Evolutionary conservation across 2,329 filamentous ascomycete genomes (phyloP).

Genomic region (Colletotrichum sp.): DNA sequence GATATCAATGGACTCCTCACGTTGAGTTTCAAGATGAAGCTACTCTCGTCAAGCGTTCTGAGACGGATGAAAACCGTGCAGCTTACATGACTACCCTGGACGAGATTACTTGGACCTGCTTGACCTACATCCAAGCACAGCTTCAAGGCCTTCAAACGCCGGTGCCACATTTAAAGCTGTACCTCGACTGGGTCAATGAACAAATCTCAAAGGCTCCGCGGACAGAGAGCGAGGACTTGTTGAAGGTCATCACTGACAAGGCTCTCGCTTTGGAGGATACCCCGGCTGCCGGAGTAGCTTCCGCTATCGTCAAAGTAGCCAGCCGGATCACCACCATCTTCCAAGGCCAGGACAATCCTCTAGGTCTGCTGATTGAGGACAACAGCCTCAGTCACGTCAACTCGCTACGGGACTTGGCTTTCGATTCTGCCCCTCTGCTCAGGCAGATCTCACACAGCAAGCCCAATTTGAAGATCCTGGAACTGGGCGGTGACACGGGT

Average conservation of each 20-base stretch:
- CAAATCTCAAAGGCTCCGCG: background rate
- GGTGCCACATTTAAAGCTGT: slow-evolving; percentile 30
- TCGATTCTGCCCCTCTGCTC: background rate
- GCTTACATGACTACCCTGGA: slow-evolving; percentile 26
- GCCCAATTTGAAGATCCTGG: slow-evolving; percentile 7
- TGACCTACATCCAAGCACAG: slow-evolving; percentile 25
- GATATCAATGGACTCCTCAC: slow-evolving; percentile 34
- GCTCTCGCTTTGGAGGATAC: background rate
- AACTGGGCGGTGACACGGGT: background rate
- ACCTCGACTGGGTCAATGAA: slow-evolving; percentile 29
- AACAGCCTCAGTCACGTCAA: slow-evolving; percentile 25
- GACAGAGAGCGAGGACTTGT: background rate
- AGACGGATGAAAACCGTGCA: slow-evolving; percentile 1
- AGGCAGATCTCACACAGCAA: slow-evolving; percentile 26
- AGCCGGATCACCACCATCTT: slow-evolving; percentile 26
- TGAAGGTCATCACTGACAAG: background rate
- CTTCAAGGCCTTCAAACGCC: slow-evolving; percentile 22
- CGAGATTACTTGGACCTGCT: slow-evolving; percentile 33
- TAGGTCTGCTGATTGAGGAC: slow-evolving; percentile 33
- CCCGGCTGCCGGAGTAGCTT: background rate
- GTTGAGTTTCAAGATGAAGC: slow-evolving; percentile 32
- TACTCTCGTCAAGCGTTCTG: slow-evolving; percentile 19
- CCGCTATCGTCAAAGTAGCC: background rate
- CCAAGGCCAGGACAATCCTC: slow-evolving; percentile 27
- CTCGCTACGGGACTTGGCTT: background rate